Evolutionary conservation across 2,329 filamentous ascomycete genomes (phyloP), one percentile per base, ranked within the genome.

Genomic region (Pseudocercospora pini-densiflorae): DNA sequence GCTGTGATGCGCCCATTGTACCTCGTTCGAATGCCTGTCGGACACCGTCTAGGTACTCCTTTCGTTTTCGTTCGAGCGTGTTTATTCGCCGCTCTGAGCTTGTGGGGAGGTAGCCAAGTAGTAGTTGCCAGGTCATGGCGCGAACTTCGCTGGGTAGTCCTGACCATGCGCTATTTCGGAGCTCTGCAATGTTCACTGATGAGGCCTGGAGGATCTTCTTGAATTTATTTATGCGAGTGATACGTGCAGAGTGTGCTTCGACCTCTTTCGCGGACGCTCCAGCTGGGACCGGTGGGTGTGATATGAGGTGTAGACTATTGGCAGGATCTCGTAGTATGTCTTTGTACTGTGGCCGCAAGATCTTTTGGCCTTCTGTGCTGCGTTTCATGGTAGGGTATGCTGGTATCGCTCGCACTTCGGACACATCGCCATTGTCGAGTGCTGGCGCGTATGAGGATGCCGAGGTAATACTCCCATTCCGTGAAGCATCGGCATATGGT

Each of bases 41-140:
- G 36, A 99, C 94, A 1, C 94, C 95, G 73, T 99, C 95, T 1
- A 98, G 82, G 76, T 99, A 99, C 78, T 99, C 96, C 77, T 94
- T 97, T 60, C 95, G 89, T 79, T 99, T 99, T 66, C 95, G 86
- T 77, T 99, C 95, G 9, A 99, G 84, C 0, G 94, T 95, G 0
- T 92, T 88, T 7, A 98, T 92, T 61, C 96, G 88, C 69, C 95
- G 87, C 78, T 99, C 96, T 73, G 93, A 97, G 76, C 93, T 97
- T n/a, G 94, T 96, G 1, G 96, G 95, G 4, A 99, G 86, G 78
- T 99, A 99, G 65, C 94, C 95, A 24, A 99, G 87, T 21, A 99
- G 85, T 24, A 99, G 85, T 79, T 98, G 94, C 95, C 95, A 99
- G n/a, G 94, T 95, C 91, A 99, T 97, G 59, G 95, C 93, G 63